Percentiles rank a stretch among this genome's conserved stretches.
Conservation (phyloP, 495 filamentous ascomycete genomes). For the Rostrohypoxylon terebratum region DNA sequence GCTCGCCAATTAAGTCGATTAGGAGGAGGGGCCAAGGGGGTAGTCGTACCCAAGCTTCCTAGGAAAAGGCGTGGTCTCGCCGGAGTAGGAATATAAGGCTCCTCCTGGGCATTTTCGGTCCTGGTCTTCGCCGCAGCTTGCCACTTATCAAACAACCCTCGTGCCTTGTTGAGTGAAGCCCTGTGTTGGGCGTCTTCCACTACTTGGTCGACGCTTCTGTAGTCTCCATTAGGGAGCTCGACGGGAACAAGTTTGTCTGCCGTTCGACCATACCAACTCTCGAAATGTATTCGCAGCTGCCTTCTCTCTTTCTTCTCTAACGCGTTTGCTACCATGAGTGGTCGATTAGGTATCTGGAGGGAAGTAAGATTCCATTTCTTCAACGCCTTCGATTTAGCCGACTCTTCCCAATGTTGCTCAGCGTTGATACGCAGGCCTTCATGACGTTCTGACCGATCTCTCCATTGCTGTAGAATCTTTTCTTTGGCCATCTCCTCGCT, state of each 20-base stretch:
- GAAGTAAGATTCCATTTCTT: slow-evolving; percentile 62
- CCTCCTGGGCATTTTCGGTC: slow-evolving; percentile 22
- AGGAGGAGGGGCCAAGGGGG: slow-evolving; percentile 47
- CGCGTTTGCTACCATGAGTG: slow-evolving; percentile 52
- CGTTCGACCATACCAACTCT: slow-evolving; percentile 67
- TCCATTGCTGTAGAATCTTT: slow-evolving; percentile 47
- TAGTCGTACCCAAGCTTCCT: slow-evolving; percentile 46
- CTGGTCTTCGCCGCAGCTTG: slow-evolving; percentile 27
- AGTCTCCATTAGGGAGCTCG: slow-evolving; percentile 41
- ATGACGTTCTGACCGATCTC: slow-evolving; percentile 30
- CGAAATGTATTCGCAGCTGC: slow-evolving; percentile 67
- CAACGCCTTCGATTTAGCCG: slow-evolving; percentile 65
- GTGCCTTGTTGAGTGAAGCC: slow-evolving; percentile 38
- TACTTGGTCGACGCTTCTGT: slow-evolving; percentile 43
- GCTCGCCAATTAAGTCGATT: slow-evolving; percentile 40
- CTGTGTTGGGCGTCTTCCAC: slow-evolving; percentile 45
- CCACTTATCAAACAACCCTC: slow-evolving; percentile 42
- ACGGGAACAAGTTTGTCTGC: slow-evolving; percentile 53
- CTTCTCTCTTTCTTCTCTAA: slow-evolving; percentile 61
- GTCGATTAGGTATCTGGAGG: slow-evolving; percentile 50
- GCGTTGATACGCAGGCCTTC: slow-evolving; percentile 38
- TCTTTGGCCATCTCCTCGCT: slow-evolving; percentile 54
- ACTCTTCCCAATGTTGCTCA: slow-evolving; percentile 41
- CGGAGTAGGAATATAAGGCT: slow-evolving; percentile 45
- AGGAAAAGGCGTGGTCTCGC: slow-evolving; percentile 47